Conservation (phyloP, 139 green algal species). For the Tetradesmus lagerheimii region DNA sequence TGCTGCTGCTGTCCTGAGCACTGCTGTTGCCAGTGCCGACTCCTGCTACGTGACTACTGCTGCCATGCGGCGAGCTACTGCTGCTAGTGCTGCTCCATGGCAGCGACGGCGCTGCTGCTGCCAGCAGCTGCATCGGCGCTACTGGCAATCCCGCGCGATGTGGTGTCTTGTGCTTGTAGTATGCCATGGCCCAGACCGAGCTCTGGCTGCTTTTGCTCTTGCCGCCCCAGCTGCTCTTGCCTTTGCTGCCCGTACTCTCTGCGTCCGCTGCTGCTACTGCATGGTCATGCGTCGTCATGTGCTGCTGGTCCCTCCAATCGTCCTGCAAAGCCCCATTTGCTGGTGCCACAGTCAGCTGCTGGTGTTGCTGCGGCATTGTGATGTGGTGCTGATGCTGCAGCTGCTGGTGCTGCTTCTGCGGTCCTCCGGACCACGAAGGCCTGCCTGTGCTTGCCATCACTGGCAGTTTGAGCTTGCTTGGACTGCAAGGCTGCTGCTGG, state of each 20-base stretch:
- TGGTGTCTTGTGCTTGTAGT: constrained; percentile 21
- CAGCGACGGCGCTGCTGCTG: background rate
- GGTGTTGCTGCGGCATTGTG: background rate
- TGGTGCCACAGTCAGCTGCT: background rate
- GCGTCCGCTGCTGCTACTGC: background rate
- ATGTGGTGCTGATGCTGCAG: background rate
- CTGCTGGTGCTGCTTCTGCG: background rate
- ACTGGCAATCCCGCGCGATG: background rate
- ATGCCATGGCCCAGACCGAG: constrained; percentile 35
- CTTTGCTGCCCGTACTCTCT: background rate
- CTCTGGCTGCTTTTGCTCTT: constrained; percentile 20
- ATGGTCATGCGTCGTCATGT: background rate
- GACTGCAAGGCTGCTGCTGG: background rate
- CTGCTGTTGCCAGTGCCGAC: background rate
- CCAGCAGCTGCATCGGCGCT: background rate
- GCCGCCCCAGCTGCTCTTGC: background rate
- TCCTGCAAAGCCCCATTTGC: background rate
- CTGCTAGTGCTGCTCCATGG: background rate
- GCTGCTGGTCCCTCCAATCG: background rate
- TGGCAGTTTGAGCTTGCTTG: constrained; percentile 22
- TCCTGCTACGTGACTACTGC: background rate
- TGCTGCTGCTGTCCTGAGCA: background rate
- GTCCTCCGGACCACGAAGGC: background rate
- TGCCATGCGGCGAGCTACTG: background rate
- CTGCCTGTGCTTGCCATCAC: background rate